Percentiles rank a stretch among this genome's conserved stretches.
Evolutionary conservation across 2,329 filamentous ascomycete genomes (phyloP).

Genomic region (Fusarium nematophilum): DNA sequence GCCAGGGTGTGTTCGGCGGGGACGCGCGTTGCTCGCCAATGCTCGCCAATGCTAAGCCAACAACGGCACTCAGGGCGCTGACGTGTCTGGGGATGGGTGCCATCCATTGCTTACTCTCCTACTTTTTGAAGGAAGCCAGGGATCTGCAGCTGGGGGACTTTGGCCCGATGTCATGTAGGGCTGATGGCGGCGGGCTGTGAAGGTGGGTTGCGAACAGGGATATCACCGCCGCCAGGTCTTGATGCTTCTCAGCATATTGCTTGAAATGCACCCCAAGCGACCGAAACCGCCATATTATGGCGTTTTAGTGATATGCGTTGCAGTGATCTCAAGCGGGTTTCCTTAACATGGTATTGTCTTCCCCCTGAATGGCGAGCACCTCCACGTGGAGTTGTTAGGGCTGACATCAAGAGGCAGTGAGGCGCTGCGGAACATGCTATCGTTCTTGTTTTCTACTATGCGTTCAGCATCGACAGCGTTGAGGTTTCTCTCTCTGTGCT

Average conservation of each 20-base stretch:
- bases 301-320: not conserved
- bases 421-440: too few species aligned
- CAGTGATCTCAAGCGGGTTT: not conserved
- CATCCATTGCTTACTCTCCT: not conserved
- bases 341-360: not conserved
- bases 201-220: too few species aligned
- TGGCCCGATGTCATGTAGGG: constrained; percentile 3
- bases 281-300: too few species aligned
- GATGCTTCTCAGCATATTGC: not conserved
- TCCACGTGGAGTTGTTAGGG: too few species aligned
- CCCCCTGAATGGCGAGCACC: too few species aligned
- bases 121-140: too few species aligned
- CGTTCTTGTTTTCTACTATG: too few species aligned
- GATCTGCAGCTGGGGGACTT: too few species aligned
- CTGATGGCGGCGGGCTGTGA: not conserved
- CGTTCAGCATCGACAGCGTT: too few species aligned
- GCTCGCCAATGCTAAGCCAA: constrained; percentile 31
- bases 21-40: constrained; percentile 33
- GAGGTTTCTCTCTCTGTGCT: too few species aligned
- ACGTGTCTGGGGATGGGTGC: not conserved
- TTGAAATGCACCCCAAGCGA: not conserved
- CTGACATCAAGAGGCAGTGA: too few species aligned
- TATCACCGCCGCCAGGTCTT: too few species aligned
- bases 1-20: constrained; percentile 5
- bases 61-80: not conserved